Conservation (phyloP, 768 basidiomycete species). For the Suillus alpinus region DNA sequence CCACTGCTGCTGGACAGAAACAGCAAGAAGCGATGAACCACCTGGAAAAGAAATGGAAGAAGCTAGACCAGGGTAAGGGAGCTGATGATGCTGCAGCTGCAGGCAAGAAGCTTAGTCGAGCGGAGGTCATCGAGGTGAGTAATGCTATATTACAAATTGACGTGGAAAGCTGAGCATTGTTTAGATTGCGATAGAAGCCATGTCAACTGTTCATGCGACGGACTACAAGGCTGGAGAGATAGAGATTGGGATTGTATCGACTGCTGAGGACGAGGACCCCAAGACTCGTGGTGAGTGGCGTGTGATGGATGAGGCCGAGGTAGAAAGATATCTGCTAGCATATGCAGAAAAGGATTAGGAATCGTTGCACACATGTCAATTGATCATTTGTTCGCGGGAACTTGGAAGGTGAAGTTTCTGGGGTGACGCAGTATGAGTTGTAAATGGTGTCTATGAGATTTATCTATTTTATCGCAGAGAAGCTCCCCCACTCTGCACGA, state of each 20-base stretch:
- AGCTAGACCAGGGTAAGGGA: conserved; percentile 73
- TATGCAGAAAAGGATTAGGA: conserved; percentile 83
- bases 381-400: background rate
- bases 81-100: conserved; percentile 78
- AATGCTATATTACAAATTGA: background rate
- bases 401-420: background rate
- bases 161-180: conserved; percentile 6
- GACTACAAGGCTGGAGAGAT: conserved; percentile 96
- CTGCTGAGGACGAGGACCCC: conserved; percentile 63
- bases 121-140: conserved; percentile 87
- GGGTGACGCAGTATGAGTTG: background rate
- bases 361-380: background rate
- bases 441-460: background rate
- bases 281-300: conserved; percentile 79
- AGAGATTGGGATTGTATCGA: conserved; percentile 92
- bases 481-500: conserved; percentile 64
- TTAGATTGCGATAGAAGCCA: conserved; percentile 90
- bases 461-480: conserved; percentile 37
- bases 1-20: conserved; percentile 93
- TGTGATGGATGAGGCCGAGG: conserved; percentile 72
- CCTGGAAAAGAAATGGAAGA: conserved; percentile 99
- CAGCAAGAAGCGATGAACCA: conserved; percentile 99
- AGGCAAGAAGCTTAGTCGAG: conserved; percentile 66
- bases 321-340: conserved; percentile 76
- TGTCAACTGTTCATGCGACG: conserved; percentile 91